phyloP scores from a whole-genome alignment of 805 yeast genomes.

The Maudiozyma saulgeensis region DNA sequence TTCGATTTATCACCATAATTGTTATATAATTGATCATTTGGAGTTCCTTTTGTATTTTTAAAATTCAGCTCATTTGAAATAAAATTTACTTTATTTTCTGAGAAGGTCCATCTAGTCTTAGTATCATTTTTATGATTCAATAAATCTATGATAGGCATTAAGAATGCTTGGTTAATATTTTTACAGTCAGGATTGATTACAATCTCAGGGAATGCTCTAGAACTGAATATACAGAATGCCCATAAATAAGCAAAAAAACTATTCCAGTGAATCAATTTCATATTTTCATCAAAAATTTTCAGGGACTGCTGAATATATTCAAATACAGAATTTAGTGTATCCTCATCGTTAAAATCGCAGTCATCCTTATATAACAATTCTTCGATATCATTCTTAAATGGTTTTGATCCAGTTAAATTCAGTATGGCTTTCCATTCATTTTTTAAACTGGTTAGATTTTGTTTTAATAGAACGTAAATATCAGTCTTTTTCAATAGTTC shows the following conservation, averaged over 20 bases:
- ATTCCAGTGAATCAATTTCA: constrained; percentile 38
- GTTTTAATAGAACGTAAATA: constrained; percentile 44
- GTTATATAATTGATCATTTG: constrained; percentile 52
- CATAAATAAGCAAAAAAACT: constrained; percentile 63
- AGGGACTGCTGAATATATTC: constrained; percentile 2
- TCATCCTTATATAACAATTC: not conserved
- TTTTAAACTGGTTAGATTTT: constrained; percentile 36
- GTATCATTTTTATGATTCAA: constrained; percentile 61
- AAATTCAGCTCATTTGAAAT: constrained; percentile 27
- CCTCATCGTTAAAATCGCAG: not conserved
- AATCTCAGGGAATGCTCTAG: constrained; percentile 75
- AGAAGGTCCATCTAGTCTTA: constrained; percentile 53
- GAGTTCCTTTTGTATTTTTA: constrained; percentile 2
- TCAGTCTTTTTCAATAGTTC: constrained; percentile 57
- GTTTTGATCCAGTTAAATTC: constrained; percentile 3
- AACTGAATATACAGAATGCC: constrained; percentile 60
- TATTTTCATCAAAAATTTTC: constrained; percentile 7
- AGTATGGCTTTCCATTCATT: constrained; percentile 46
- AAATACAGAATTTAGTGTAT: not conserved
- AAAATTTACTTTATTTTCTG: constrained; percentile 33
- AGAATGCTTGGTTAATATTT: constrained; percentile 48
- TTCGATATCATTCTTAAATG: not conserved
- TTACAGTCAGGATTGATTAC: constrained; percentile 31
- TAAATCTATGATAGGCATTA: constrained; percentile 70
- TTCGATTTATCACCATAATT: constrained; percentile 86